Base-by-base conservation (phyloP, 176 grass and related monocot genomes). In the Calamus simplicifolius region DNA sequence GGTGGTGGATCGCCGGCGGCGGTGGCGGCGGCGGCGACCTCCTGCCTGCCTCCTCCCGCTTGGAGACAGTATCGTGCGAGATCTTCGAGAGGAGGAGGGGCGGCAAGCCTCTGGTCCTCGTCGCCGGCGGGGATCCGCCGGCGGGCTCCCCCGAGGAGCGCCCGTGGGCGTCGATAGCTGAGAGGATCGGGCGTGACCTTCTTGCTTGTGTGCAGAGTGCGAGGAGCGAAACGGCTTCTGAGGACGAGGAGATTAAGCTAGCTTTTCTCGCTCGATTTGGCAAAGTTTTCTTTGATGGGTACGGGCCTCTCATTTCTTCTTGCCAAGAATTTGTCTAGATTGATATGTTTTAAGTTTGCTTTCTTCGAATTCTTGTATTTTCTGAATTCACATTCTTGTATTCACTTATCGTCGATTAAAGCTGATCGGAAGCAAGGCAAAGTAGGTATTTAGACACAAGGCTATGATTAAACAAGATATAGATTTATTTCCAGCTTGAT, bases 261-360 rank as follows among this genome's bases (percentile, higher is more conserved):
- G n/a, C 21, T 1, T 51, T 76, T 1, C 54, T 61, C 6, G 67
- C 72, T 48, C 51, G 60, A 25, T 16, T 82, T 15, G 79, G 79
- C 10, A 76, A 76, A 71, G 18, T 82, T 54, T 61, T 72, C 13
- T 82, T 76, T 28, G 23, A 28, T 14, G 60, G 72, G 79, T 82
- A 66, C 19, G 52, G n/a, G 16, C 51, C 19, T 50, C 5, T 29
- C 15, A 23, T 29, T 69, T 29, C 25, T 51, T 70, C 16, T n/a
- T 26, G 7, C 16, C 18, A 50, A 12, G 8, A 38, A 38, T 38
- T 38, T 38, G 7, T 12, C 8, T 38, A 38, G 10, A 38, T 38
- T 38, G 35, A 12, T 38, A 1, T 38, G 35, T 38, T 38, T 31
- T 12, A 12, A 8, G 8, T 38, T 6, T 1, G 2, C 2, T 38